Evolutionary conservation across 225 moss, liverwort and hornwort species (phyloP).

Genomic region (Sphagnum contortum): DNA sequence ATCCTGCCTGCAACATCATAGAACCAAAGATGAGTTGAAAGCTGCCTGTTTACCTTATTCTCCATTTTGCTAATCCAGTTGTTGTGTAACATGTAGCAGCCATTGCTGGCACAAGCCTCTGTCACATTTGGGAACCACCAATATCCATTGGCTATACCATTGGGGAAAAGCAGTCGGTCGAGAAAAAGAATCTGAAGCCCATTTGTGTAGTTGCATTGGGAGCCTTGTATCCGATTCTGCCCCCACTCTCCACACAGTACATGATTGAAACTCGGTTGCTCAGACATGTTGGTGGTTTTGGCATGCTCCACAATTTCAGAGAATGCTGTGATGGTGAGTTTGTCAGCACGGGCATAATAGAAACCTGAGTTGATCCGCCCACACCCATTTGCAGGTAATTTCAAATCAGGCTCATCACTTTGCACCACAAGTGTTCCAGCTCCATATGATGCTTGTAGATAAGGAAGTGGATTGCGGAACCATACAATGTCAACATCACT

Average conservation of each 20-base stretch:
- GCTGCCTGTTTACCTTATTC: constrained; percentile 27
- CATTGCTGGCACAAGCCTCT: constrained; percentile 11
- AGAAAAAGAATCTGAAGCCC: constrained; percentile 40
- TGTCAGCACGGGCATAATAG: constrained; percentile 38
- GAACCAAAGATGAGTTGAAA: constrained; percentile 41
- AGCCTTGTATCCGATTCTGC: constrained; percentile 13
- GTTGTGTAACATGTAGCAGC: constrained; percentile 45
- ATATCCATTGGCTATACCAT: constrained; percentile 28
- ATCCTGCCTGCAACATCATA: constrained; percentile 29
- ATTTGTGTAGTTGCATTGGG: constrained; percentile 19
- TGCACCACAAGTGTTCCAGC: constrained; percentile 12
- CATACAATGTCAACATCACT: constrained; percentile 45
- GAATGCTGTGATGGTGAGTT: constrained; percentile 21
- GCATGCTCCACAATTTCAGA: constrained; percentile 16
- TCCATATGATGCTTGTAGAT: constrained; percentile 8
- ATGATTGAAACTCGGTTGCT: constrained; percentile 24
- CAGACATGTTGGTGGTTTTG: constrained; percentile 3
- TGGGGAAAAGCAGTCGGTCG: constrained; percentile 28
- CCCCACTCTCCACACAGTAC: constrained; percentile 23
- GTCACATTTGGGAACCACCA: constrained; percentile 37
- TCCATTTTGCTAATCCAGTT: constrained; percentile 24
- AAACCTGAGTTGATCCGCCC: constrained; percentile 36
- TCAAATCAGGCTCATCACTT: constrained; percentile 31
- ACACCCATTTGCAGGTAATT: constrained; percentile 23
- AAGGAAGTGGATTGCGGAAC: constrained; percentile 43